These are phyloP conservation scores for Didymella arachidicola DNA, from an alignment of 2,329 filamentous ascomycete genomes.

Conservation along the genomic window DNA sequence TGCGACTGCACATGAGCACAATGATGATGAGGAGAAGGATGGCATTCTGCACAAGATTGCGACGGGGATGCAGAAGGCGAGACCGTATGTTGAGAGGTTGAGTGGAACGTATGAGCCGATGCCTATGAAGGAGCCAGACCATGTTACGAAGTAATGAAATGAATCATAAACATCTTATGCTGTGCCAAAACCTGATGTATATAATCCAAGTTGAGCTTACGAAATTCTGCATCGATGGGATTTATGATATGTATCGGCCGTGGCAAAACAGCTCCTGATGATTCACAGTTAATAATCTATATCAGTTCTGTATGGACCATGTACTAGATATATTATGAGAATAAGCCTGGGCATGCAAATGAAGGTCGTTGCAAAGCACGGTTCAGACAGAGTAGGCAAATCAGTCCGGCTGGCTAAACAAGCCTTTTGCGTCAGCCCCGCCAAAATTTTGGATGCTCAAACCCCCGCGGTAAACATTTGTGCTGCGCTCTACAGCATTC, in stretches of 20 bases:
- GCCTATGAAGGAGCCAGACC: conserved; percentile 6
- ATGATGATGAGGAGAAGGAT: conserved; percentile 4
- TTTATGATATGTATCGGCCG: too few relatives aligned
- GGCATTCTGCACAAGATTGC: conserved; percentile 13
- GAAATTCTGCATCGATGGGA: too few relatives aligned
- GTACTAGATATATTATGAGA: not conserved
- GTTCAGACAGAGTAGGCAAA: not conserved
- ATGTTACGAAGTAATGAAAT: conserved; percentile 14
- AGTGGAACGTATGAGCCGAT: conserved; percentile 22
- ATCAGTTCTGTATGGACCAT: not conserved
- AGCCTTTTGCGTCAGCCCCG: conserved; percentile 4
- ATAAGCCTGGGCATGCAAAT: not conserved
- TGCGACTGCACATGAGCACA: conserved; percentile 11
- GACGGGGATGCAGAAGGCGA: conserved; percentile 15
- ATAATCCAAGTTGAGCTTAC: too few relatives aligned
- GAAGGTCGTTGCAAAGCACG: not conserved
- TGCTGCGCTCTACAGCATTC: not conserved
- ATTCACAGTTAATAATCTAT: too few relatives aligned
- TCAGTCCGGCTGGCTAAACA: not conserved
- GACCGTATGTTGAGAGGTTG: conserved; percentile 20
- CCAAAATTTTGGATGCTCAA: conserved; percentile 10
- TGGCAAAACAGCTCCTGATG: not conserved
- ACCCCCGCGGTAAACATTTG: conserved; percentile 16
- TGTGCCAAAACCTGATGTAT: not conserved
- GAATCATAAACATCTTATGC: not conserved